Conservation (phyloP, 495 filamentous ascomycete genomes). For the Pseudoneurospora amorphoporcata region DNA sequence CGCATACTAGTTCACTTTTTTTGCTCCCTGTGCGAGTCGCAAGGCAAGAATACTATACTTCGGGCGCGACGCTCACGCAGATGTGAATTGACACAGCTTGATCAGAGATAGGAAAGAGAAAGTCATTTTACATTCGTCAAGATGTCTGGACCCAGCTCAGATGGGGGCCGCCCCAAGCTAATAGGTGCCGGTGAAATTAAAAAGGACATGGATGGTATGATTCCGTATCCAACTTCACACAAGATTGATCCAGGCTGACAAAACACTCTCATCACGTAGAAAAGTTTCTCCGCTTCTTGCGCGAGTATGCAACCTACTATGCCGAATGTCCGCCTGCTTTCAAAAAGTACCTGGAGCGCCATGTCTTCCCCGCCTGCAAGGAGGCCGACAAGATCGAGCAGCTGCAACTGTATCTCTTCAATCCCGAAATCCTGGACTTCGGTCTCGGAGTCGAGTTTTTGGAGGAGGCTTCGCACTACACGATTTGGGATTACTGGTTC, state of each 20-base stretch:
- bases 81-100: neutral
- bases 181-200: neutral
- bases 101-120: neutral
- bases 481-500: conserved; percentile 1
- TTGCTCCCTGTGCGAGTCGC: neutral
- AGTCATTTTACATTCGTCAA: neutral
- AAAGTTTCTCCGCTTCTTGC: conserved; percentile 3
- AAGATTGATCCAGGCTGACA: neutral
- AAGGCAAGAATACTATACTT: neutral
- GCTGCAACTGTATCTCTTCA: neutral
- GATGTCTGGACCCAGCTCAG: neutral
- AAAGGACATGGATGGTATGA: neutral
- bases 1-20: neutral
- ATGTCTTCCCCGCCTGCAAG: conserved; percentile 1
- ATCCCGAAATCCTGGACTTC: conserved; percentile 1
- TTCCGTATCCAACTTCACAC: neutral
- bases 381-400: neutral
- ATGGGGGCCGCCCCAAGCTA: neutral
- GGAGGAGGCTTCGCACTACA: neutral
- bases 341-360: conserved; percentile 2
- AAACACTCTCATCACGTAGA: neutral
- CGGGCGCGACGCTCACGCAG: neutral
- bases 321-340: conserved; percentile 6
- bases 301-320: conserved; percentile 4
- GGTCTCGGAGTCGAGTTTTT: neutral